Conservation (phyloP, 2,329 filamentous ascomycete species). For the Penicillium occitanis region DNA sequence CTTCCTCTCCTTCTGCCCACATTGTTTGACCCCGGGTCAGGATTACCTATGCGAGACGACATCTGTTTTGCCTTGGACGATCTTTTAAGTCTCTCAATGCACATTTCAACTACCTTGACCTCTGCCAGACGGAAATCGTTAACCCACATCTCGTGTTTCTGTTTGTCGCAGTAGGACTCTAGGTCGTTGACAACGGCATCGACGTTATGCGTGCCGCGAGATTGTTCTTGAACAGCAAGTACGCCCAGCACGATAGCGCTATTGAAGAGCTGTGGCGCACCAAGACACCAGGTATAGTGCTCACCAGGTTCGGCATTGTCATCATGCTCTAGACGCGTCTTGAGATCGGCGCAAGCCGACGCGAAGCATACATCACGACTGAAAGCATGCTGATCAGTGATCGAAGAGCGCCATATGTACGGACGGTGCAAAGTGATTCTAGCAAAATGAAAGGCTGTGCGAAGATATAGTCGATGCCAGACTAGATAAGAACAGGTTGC, state of each 20-base stretch:
- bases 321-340: constrained; percentile 35
- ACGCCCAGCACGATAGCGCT: constrained; percentile 43
- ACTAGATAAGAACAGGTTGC: constrained; percentile 30
- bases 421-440: constrained; percentile 44
- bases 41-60: too few relatives aligned
- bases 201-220: constrained; percentile 30
- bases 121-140: constrained; percentile 46
- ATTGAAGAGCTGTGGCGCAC: constrained; percentile 45
- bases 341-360: constrained; percentile 45
- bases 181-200: constrained; percentile 42
- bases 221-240: constrained; percentile 30
- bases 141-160: constrained; percentile 42
- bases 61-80: too few relatives aligned
- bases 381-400: constrained; percentile 42
- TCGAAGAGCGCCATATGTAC: constrained; percentile 42
- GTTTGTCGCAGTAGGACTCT: constrained; percentile 44
- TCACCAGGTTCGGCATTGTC: constrained; percentile 31
- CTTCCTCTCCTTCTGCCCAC: too few relatives aligned
- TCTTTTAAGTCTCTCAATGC: constrained; percentile 30
- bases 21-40: too few relatives aligned
- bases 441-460: constrained; percentile 44
- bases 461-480: constrained; percentile 44
- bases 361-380: constrained; percentile 44
- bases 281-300: constrained; percentile 37
- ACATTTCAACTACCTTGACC: constrained; percentile 46